Conservation (phyloP, 768 basidiomycete genomes). For the Scleroderma bovista region DNA sequence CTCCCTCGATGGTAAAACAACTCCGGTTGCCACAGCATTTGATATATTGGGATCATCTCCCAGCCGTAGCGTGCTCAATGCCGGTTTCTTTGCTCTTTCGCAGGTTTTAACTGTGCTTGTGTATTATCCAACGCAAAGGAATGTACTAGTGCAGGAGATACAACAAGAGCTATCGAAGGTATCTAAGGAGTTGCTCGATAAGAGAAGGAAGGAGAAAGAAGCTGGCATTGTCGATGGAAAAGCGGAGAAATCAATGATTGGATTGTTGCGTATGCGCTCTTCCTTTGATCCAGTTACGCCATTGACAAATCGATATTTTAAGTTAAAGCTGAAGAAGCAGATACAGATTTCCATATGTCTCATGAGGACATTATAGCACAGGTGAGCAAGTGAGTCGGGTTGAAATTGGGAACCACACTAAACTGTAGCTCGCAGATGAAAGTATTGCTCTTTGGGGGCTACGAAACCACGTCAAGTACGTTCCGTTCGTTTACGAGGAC, state of each 20-base stretch:
- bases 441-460: conserved; percentile 14
- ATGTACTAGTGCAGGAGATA: no score
- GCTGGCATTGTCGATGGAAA: conserved; percentile 12
- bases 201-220: conserved; percentile 30
- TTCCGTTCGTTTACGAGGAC: neutral
- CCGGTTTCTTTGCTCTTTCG: neutral
- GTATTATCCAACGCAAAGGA: neutral
- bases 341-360: conserved; percentile 21
- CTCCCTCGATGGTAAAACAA: conserved; percentile 25
- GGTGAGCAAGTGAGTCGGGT: conserved; percentile 3
- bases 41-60: neutral
- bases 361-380: conserved; percentile 22
- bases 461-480: conserved; percentile 20
- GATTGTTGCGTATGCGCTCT: conserved; percentile 14
- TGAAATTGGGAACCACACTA: neutral
- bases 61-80: no score
- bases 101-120: conserved; percentile 16
- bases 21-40: conserved; percentile 21
- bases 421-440: conserved; percentile 11
- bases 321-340: conserved; percentile 34
- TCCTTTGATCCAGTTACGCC: conserved; percentile 15
- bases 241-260: conserved; percentile 24
- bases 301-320: neutral
- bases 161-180: no score
- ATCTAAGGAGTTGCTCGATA: conserved; percentile 32